phyloP scores from a whole-genome alignment of 805 yeast species.

The Martiniozyma abietophila region DNA sequence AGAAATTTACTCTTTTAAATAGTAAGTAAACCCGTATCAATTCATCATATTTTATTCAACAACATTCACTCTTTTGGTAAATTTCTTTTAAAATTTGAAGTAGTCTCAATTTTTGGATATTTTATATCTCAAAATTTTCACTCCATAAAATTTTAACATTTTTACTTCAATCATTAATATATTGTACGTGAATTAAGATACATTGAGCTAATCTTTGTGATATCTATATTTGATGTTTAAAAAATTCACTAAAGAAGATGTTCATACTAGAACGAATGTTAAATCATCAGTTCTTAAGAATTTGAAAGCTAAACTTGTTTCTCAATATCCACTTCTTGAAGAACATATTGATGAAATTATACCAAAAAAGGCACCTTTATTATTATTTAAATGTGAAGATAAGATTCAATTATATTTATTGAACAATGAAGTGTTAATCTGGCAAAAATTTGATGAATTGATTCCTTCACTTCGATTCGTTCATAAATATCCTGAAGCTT shows the following conservation, averaged over 20 bases:
- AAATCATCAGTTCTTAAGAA: constrained; percentile 92
- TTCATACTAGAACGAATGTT: constrained; percentile 83
- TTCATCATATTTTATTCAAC: no score
- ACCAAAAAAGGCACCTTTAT: constrained; percentile 82
- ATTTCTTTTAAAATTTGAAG: not conserved
- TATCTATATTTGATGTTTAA: constrained; percentile 29
- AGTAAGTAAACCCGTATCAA: no score
- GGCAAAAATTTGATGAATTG: constrained; percentile 73
- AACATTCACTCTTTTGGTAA: no score
- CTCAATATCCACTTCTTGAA: constrained; percentile 68
- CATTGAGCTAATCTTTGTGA: no score
- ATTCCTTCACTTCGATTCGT: constrained; percentile 69
- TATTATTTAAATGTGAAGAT: constrained; percentile 81
- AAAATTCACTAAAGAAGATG: constrained; percentile 70
- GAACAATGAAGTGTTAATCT: constrained; percentile 65
- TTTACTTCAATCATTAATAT: no score
- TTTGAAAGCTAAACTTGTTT: constrained; percentile 64
- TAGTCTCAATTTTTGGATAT: not conserved
- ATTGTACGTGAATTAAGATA: no score
- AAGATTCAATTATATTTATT: constrained; percentile 69
- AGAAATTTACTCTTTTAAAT: no score
- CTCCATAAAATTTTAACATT: no score
- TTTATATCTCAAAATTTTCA: no score
- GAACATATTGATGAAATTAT: constrained; percentile 69
- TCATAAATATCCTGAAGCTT: constrained; percentile 73